Evolutionary conservation across 305 asterid species (phyloP), one percentile per base, ranked within the genome.

Genomic region (Fraxinus baroniana): DNA sequence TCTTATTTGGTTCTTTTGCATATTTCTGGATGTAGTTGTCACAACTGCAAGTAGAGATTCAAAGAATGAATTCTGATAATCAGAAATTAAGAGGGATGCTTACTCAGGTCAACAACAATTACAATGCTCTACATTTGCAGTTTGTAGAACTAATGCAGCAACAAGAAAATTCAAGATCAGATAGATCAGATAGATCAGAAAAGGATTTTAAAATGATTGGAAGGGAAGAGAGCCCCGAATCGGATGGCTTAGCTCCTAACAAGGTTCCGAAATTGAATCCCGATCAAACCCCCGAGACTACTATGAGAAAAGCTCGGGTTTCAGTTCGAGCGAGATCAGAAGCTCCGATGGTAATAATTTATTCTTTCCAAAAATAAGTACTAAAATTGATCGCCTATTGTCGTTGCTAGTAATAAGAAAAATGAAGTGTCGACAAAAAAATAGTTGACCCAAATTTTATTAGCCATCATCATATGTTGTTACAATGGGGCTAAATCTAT

Each of bases 111-210:
- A 93, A 72, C 86, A 86, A 78, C 86, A 90, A 89, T 71, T 93
- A 93, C 82, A 55, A 89, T 3, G 70, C 92, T 1, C 86, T 95
- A 37, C 93, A 92, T 81, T 83, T 88, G 93, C 95, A 94, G 81
- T 84, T 93, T 10, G 26, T 74, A 52, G 5, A 84, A 46, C 9
- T 86, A 17, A 79, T 79, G 81, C 90, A 86, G 13, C 91, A 13
- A 3, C 57, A 46, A 46, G 57, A 46, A 46, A 46, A 46, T 46
- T 46, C 18, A 15, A 46, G n/a, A 46, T 46, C 57, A 46, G 57
- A 46, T 13, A 13, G 7, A 13, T 3, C 57, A 46, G 57, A 46
- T n/a, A n/a, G n/a, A n/a, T n/a, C n/a, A n/a, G n/a, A n/a, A 46
- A 46, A 46, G 75, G 92, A 92, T 0, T n/a, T 22, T 39, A 92